Conservation (phyloP, 345 rosid species). For the Euphorbia tirucalli region DNA sequence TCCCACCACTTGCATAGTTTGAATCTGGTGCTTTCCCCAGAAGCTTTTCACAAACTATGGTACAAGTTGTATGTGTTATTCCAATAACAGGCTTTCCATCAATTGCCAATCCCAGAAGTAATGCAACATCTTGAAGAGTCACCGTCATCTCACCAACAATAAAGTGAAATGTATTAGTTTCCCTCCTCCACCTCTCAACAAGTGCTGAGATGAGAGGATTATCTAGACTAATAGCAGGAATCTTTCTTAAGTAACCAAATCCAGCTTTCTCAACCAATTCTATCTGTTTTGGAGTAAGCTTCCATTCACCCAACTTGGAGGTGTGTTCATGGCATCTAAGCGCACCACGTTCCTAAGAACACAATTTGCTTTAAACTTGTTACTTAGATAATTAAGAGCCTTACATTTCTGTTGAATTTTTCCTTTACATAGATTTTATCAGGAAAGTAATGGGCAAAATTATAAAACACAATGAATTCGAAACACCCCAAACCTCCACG, state of each 20-base stretch:
- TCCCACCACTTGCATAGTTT: constrained; percentile 90
- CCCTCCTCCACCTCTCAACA: constrained; percentile 97
- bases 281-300: constrained; percentile 61
- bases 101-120: constrained; percentile 75
- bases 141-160: constrained; percentile 90
- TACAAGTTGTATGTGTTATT: constrained; percentile 76
- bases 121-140: constrained; percentile 74
- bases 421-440: neutral
- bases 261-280: constrained; percentile 88
- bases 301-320: constrained; percentile 88
- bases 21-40: constrained; percentile 69
- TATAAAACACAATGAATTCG: neutral
- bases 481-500: neutral
- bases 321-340: constrained; percentile 98
- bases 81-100: constrained; percentile 95
- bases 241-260: constrained; percentile 75
- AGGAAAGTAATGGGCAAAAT: neutral
- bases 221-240: constrained; percentile 92
- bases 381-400: neutral
- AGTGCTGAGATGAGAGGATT: constrained; percentile 89
- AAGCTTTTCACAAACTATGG: constrained; percentile 57
- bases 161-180: constrained; percentile 90
- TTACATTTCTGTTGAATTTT: neutral
- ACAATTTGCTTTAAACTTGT: neutral
- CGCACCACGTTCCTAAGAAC: constrained; percentile 85